phyloP scores from a whole-genome alignment of 73 alveolate genomes.

The Breviolum minutum region DNA sequence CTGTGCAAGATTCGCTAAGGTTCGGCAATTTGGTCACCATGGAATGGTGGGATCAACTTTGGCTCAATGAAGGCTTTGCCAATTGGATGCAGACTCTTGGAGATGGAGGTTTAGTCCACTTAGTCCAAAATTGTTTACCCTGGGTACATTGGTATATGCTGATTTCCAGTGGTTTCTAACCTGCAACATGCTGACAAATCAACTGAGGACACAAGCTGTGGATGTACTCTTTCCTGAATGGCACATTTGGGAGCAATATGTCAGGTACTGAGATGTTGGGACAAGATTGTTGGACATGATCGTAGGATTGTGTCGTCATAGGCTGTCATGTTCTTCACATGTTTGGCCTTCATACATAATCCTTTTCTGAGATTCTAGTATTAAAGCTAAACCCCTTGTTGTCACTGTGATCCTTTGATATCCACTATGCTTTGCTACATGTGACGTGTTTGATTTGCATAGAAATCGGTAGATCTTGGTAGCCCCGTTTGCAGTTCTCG shows the following conservation, averaged over 20 bases:
- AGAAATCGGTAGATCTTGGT: too few relatives aligned
- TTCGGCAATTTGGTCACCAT: slow-evolving; percentile 98
- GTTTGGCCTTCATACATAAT: too few relatives aligned
- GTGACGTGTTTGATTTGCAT: too few relatives aligned
- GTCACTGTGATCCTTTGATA: too few relatives aligned
- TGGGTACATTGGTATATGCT: not conserved
- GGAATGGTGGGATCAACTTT: slow-evolving; percentile 98
- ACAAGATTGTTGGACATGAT: not conserved
- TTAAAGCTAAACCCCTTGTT: too few relatives aligned
- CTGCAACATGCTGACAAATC: not conserved
- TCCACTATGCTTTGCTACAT: too few relatives aligned
- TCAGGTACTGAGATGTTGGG: not conserved
- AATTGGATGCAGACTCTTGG: slow-evolving; percentile 95
- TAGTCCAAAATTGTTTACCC: not conserved
- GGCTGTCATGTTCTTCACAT: too few relatives aligned
- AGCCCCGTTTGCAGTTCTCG: too few relatives aligned
- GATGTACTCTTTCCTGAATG: slow-evolving; percentile 96
- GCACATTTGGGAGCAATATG: slow-evolving; percentile 96
- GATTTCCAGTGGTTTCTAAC: not conserved
- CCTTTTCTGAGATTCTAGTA: too few relatives aligned
- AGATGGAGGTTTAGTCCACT: not conserved
- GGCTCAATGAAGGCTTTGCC: slow-evolving; percentile 98
- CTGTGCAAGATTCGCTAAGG: slow-evolving; percentile 94
- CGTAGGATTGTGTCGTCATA: not conserved
- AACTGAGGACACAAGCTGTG: slow-evolving; percentile 53